Base-by-base conservation (phyloP, 129 eudicot genomes). In the Cynara cardunculus region DNA sequence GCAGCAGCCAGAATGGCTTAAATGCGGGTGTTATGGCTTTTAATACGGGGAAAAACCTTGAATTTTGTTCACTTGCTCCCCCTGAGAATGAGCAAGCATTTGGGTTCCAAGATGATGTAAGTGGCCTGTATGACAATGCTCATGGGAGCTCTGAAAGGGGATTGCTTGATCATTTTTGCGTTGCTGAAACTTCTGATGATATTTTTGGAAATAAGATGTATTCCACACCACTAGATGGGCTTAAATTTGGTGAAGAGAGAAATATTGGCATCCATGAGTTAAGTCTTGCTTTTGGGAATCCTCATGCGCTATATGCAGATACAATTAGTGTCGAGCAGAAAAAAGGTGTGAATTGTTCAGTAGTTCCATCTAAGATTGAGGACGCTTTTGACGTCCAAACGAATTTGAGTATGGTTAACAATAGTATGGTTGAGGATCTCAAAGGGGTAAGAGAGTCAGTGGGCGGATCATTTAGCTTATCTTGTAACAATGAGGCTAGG, bases 201-300 rank as follows among this genome's bases (percentile, higher is more conserved):
- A 75, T 76, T 35, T 80, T 74, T 85, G 84, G 75, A 65, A 74
- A 83, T 80, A 84, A 67, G 73, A 65, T 79, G 30, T 76, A 85
- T 80, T 62, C 81, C 24, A 73, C 81, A 27, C 62, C 87, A 18
- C 64, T 83, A 44, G 76, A 84, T 26, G 87, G 84, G 27, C 84
- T 83, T 75, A 84, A 89, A 76, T 82, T 84, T 76, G 84, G 77
- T 75, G 88, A 83, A 49, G 73, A 73, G 8, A 83, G 61, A 22
- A 82, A 75, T 79, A 31, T 83, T 0, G 77, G 76, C 44, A 80
- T 79, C 78, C 85, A 89, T 64, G 91, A 90, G 56, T 76, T 88
- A 49, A 90, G 86, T 74, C 93, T 94, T 84, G 88, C 87, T 82
- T 94, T 88, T 83, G 87, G 85, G 28, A 80, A 83, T 73, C 82